Base-by-base conservation (phyloP, 768 basidiomycete genomes). In the Panaeolus cyanescens region DNA sequence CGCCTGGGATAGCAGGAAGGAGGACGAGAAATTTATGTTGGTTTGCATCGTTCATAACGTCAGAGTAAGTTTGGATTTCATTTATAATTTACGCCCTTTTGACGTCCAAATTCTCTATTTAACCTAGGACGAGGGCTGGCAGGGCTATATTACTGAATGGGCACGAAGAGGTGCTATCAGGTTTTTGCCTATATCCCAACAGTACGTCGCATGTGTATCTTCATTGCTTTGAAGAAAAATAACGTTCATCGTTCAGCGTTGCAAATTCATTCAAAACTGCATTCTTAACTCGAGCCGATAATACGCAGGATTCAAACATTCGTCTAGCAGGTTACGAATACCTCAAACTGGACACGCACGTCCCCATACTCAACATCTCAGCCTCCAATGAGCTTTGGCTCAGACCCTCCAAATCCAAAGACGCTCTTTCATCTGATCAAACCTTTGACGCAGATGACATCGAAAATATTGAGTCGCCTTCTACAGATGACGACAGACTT, bases 341-440 rank as follows among this genome's bases (percentile, higher is more conserved):
- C 37, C 22, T 58, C 12, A 40, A 58, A 42, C 37, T 58, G 1
- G 56, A 58, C 56, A 39, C 40, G 13, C 56, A 58, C 15, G 40
- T 58, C 39, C 56, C 56, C 37, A 20, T 58, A 36, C 36, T 58
- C 2, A 37, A 37, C 32, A 20, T 58, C 1, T 28, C 25, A 1
- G 36, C 25, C 4, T 50, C 45, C 10, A 13, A 50, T 9, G 45
- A 50, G 7, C 25, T 50, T 28, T 50, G 45, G 45, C 9, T 28
- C 15, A 13, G 22, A 28, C n/a, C n/a, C n/a, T 28, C 45, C 22
- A 25, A 50, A 50, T 13, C 45, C 6, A 22, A 50, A 30, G 4
- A 6, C 25, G 1, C 8, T 28, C 6, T 28, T 28, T 3, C 4
- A 50, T 15, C 45, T n/a, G n/a, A n/a, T n/a, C n/a, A n/a, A n/a